These are phyloP conservation scores for Scedosporium boydii DNA, from an alignment of 2,329 filamentous ascomycete genomes.

Conservation along the genomic window DNA sequence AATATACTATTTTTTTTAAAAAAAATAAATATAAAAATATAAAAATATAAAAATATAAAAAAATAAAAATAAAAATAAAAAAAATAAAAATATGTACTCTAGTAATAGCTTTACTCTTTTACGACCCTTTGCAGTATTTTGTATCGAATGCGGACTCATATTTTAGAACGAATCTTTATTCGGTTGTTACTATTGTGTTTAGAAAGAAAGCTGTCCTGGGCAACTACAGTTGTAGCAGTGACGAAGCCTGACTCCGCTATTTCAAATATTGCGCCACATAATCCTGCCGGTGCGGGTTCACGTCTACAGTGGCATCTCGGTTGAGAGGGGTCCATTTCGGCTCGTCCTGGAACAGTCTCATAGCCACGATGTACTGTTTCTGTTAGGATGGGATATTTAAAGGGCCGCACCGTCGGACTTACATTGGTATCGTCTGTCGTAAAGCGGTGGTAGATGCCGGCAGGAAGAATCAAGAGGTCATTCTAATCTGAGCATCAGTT, in stretches of 20 bases:
- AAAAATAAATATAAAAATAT: too few relatives aligned
- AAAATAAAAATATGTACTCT: too few relatives aligned
- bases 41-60: too few relatives aligned
- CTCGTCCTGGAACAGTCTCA: constrained; percentile 96
- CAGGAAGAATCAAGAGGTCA: constrained; percentile 86
- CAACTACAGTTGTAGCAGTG: too few relatives aligned
- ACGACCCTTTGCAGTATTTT: too few relatives aligned
- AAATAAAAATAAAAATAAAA: too few relatives aligned
- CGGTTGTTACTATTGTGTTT: too few relatives aligned
- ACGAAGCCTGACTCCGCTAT: neutral
- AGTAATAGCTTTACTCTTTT: too few relatives aligned
- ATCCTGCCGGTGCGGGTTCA: constrained; percentile 66
- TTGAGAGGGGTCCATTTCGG: constrained; percentile 97
- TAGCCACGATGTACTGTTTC: constrained; percentile 81
- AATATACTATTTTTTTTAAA: too few relatives aligned
- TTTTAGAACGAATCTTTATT: too few relatives aligned
- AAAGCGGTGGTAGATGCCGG: constrained; percentile 95
- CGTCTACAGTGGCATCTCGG: constrained; percentile 65
- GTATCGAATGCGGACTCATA: too few relatives aligned
- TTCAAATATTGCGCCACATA: constrained; percentile 52
- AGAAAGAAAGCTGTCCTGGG: too few relatives aligned
- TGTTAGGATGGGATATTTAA: constrained; percentile 3
- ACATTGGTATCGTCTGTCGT: constrained; percentile 90
- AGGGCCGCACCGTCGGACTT: constrained; percentile 28
- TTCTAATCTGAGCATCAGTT: constrained; percentile 24